These are phyloP conservation scores for Rhizopus sp. DNA, from an alignment of 371 early-diverging fungal genomes.

Conservation along the genomic window DNA sequence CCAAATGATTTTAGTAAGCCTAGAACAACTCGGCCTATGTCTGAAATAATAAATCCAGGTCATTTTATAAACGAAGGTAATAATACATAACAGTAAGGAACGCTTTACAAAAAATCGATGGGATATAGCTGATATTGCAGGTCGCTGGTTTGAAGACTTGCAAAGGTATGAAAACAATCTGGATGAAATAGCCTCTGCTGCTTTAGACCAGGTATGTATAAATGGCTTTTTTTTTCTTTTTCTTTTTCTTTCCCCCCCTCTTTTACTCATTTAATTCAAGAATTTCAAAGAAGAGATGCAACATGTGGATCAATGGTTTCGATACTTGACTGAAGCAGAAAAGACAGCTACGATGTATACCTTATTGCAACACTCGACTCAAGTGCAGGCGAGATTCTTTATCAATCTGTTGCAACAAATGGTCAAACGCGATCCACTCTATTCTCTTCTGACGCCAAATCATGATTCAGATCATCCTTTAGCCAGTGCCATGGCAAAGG, in stretches of 20 bases:
- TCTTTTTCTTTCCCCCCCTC: too few relatives aligned
- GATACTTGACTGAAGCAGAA: conserved; percentile 85
- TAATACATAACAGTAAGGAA: not conserved
- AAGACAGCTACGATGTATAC: conserved; percentile 88
- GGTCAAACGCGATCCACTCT: conserved; percentile 74
- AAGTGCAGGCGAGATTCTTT: conserved; percentile 88
- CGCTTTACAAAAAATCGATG: conserved; percentile 1
- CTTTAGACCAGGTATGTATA: conserved; percentile 68
- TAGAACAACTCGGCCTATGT: conserved; percentile 28
- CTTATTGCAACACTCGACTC: conserved; percentile 84
- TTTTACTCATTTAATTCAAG: conserved; percentile 14
- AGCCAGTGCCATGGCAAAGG: conserved; percentile 62
- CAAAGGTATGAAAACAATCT: conserved; percentile 89
- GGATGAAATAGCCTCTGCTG: conserved; percentile 91
- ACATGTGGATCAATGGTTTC: conserved; percentile 94
- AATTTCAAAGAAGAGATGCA: conserved; percentile 89
- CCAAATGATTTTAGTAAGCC: conserved; percentile 22
- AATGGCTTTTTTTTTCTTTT: not conserved
- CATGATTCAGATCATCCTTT: conserved; percentile 60
- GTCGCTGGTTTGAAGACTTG: conserved; percentile 84
- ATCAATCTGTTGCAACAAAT: conserved; percentile 87
- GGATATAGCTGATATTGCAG: not conserved
- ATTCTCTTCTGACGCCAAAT: conserved; percentile 61
- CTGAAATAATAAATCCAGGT: conserved; percentile 27
- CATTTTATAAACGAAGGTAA: conserved; percentile 25